phyloP scores from a whole-genome alignment of 2,329 filamentous ascomycete species.

The Zasmidium cellare region DNA sequence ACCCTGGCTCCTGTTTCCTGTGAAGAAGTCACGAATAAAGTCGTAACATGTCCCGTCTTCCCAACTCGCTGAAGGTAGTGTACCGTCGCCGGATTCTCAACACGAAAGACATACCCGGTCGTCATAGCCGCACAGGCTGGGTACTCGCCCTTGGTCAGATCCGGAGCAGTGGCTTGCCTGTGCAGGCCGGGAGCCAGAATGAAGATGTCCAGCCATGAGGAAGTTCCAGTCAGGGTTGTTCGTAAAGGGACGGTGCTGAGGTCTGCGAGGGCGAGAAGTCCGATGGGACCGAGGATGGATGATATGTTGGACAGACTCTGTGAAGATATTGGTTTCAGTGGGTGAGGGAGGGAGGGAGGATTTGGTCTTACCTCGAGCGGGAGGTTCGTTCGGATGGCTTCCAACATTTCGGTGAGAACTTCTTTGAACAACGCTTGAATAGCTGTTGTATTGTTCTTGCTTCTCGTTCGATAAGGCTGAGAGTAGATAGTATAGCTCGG shows the following conservation, averaged over 20 bases:
- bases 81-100: conserved; percentile 56
- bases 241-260: conserved; percentile 57
- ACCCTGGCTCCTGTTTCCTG: conserved; percentile 10
- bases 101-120: conserved; percentile 45
- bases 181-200: conserved; percentile 63
- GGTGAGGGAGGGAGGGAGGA: no score
- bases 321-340: no score
- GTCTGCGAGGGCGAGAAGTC: conserved; percentile 61
- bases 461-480: no score
- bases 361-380: no score
- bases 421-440: no score
- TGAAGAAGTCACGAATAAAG: conserved; percentile 32
- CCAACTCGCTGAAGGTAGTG: conserved; percentile 46
- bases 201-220: conserved; percentile 57
- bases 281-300: conserved; percentile 49
- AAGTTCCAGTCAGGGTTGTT: conserved; percentile 58
- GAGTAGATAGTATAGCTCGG: no score
- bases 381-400: no score
- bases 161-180: conserved; percentile 59
- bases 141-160: conserved; percentile 44
- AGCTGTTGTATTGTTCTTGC: no score
- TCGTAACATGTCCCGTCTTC: conserved; percentile 27
- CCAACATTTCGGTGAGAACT: no score
- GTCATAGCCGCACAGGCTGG: conserved; percentile 45
- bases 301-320: no score